phyloP scores from a whole-genome alignment of 768 basidiomycete genomes.

The Chlorophyllum brunneum region DNA sequence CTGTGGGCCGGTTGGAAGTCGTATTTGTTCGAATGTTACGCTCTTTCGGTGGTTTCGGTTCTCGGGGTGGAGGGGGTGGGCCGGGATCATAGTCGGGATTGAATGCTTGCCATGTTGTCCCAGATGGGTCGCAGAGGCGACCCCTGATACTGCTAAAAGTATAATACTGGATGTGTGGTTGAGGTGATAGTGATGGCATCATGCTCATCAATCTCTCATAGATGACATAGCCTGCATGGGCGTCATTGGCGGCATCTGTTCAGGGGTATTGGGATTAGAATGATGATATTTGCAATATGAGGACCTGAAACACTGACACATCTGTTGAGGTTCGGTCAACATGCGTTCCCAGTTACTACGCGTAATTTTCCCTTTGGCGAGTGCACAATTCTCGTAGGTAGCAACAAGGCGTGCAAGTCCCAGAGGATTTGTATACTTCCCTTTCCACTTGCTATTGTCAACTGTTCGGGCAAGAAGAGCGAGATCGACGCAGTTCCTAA shows the following conservation, averaged over 20 bases:
- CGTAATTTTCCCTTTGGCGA: slow-evolving; percentile 58
- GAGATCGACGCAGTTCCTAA: slow-evolving; percentile 62
- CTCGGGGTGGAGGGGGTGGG: slow-evolving; percentile 50
- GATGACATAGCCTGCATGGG: slow-evolving; percentile 56
- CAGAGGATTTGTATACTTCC: slow-evolving; percentile 54
- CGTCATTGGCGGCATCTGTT: slow-evolving; percentile 71
- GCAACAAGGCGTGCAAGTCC: slow-evolving; percentile 67
- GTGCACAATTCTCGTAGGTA: slow-evolving; percentile 45
- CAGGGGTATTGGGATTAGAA: slow-evolving; percentile 10
- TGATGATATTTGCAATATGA: slow-evolving; percentile 1
- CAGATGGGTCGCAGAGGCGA: slow-evolving; percentile 37
- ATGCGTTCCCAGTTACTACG: slow-evolving; percentile 67
- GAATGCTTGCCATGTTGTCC: slow-evolving; percentile 46
- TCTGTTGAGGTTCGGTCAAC: slow-evolving; percentile 44
- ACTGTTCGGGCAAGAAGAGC: slow-evolving; percentile 65
- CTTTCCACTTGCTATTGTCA: slow-evolving; percentile 72
- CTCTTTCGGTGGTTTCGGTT: slow-evolving; percentile 16
- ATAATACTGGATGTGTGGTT: slow-evolving; percentile 43
- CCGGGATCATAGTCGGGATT: slow-evolving; percentile 76
- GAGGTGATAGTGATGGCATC: slow-evolving; percentile 29
- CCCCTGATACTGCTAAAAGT: slow-evolving; percentile 54
- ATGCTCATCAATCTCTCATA: slow-evolving; percentile 45
- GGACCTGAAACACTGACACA: slow-evolving; percentile 46
- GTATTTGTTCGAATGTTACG: not conserved
- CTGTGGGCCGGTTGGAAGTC: not conserved